phyloP scores from a whole-genome alignment of 148 eudicot species.

The Arbutus unedo region DNA sequence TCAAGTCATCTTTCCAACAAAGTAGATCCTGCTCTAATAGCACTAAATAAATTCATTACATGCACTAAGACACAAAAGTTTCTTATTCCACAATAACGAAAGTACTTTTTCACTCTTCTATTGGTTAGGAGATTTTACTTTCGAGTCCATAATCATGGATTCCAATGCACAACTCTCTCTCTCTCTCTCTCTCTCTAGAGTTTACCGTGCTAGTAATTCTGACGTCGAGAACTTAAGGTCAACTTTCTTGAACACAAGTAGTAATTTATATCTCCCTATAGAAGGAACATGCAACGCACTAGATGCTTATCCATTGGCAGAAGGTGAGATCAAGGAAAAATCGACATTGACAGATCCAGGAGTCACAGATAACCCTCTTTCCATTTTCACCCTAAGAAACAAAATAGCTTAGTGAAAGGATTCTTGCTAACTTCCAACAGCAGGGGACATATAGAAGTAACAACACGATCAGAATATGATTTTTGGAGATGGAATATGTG shows the following conservation, averaged over 20 bases:
- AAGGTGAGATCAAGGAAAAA: not conserved
- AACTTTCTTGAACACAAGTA: not conserved
- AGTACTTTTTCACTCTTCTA: too few relatives aligned
- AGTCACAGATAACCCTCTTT: not conserved
- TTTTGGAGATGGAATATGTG: too few relatives aligned
- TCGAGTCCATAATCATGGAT: too few relatives aligned
- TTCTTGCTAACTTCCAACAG: not conserved
- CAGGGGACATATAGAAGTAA: not conserved
- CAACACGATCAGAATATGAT: not conserved
- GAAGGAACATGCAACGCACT: not conserved
- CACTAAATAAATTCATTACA: not conserved
- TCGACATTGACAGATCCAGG: not conserved
- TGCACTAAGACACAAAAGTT: not conserved
- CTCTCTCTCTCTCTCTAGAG: too few relatives aligned
- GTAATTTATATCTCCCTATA: not conserved
- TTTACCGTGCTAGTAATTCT: not conserved
- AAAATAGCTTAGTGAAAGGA: not conserved
- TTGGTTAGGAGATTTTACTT: too few relatives aligned
- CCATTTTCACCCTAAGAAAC: not conserved
- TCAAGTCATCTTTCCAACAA: constrained; percentile 1
- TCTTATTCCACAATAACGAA: too few relatives aligned
- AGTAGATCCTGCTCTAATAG: constrained; percentile 3
- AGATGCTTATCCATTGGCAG: not conserved
- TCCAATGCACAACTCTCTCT: too few relatives aligned
- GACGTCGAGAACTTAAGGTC: not conserved